Evolutionary conservation across 2,329 filamentous ascomycete species (phyloP), one percentile per base, ranked within the genome.

Genomic region (Monosporascus sp.): DNA sequence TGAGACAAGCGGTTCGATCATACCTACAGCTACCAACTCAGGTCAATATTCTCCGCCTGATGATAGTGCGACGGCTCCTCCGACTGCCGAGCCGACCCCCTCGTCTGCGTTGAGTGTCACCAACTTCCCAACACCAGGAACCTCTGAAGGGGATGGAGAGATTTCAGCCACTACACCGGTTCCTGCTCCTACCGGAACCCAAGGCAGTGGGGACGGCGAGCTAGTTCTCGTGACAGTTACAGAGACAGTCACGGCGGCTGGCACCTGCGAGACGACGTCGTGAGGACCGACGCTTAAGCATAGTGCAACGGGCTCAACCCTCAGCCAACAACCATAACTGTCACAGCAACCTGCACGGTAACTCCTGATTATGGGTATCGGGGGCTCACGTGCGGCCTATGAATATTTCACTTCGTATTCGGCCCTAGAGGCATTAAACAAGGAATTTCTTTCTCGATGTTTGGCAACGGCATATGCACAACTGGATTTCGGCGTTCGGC

Each of bases 151-250:
- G 5, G 41, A 24, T 5, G 39, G 54, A 3, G 41, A 15, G n/a
- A 52, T 42, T 9, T 54, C 54, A 22, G 51, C 55, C 14, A 51
- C 52, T 38, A 59, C 54, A 8, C 45, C 54, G 18, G 46, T 44
- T 20, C 49, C 45, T 38, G 24, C 53, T 36, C 53, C 54, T 34
- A 47, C 47, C 6, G 46, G 50, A 17, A 27, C 50, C 34, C 48
- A 34, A 20, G 45, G 46, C 47, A 49, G 48, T 24, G 53, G 51
- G 51, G 54, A 48, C 20, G 57, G 47, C 48, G 48, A 57, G 34
- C 39, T 54, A 34, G 56, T 62, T 1, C 60, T 58, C 7, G 51
- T 66, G n/a, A 65, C 62, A n/a, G 55, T 67, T 31, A 68, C 66
- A 14, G 51, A 60, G 42, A 65, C 65, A 14, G 60, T 66, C 15